These are phyloP conservation scores for Fusarium solani-melongenae DNA, from an alignment of 2,329 filamentous ascomycete genomes.

Conservation along the genomic window DNA sequence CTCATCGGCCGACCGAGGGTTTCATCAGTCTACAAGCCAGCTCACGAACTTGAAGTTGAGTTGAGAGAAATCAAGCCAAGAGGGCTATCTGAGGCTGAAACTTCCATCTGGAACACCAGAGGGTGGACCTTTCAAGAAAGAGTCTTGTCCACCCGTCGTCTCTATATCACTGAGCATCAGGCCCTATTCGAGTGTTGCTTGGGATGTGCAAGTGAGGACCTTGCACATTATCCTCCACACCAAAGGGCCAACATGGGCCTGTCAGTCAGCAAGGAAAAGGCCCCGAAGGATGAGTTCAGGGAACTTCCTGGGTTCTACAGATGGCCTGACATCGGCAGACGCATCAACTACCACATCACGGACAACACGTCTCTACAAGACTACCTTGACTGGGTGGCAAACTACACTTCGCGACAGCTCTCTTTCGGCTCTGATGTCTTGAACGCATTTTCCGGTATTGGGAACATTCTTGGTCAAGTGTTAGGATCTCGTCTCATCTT, in stretches of 20 bases:
- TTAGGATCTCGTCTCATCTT: not conserved
- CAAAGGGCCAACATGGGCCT: not conserved
- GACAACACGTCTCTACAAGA: not conserved
- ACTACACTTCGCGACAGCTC: not conserved
- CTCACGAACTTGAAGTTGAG: not conserved
- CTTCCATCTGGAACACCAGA: not conserved
- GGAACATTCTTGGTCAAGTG: not conserved
- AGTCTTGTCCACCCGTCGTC: not conserved
- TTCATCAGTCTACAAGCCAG: not conserved
- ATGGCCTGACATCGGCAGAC: not conserved
- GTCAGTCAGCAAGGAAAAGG: not conserved
- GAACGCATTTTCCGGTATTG: not conserved
- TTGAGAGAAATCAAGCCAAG: not conserved
- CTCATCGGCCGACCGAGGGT: not conserved
- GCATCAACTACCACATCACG: not conserved
- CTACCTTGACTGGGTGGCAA: not conserved
- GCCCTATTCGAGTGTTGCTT: not conserved
- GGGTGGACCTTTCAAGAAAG: not conserved
- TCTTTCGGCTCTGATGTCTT: not conserved
- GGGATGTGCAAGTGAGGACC: not conserved
- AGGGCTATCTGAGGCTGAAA: not conserved
- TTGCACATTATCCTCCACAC: not conserved
- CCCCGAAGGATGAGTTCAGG: not conserved
- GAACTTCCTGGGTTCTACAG: not conserved
- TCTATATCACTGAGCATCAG: not conserved